Base-by-base conservation (phyloP, 805 yeast species). In the Pichia gijzeniarum region DNA sequence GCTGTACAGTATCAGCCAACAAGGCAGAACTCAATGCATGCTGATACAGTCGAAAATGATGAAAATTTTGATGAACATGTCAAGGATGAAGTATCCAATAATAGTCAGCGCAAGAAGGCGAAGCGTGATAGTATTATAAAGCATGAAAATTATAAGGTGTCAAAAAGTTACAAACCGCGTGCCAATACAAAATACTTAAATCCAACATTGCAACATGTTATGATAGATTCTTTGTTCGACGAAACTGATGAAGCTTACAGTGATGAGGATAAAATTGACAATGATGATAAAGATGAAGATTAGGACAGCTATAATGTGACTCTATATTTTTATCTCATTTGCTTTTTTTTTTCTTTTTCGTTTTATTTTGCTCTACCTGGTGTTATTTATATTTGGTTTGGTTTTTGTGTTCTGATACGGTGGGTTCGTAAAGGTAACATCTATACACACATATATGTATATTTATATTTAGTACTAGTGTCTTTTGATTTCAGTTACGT, bases 171-270 rank as follows among this genome's bases (percentile, higher is more conserved):
- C n/a, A 35, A 27, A 19, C 18, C 12, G 18, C 21, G 27, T 8
- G 19, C 32, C 18, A 40, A 37, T 19, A 41, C 19, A 35, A 45
- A 28, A 31, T 47, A 49, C 38, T 40, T 48, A 27, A 50, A 46
- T 48, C 51, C 61, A 40, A 27, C 60, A n/a, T 44, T 49, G 33
- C 47, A 53, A 21, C 51, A 49, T 48, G 49, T 43, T 14, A 46
- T 44, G 34, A 16, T 48, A 5, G 53, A 48, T 20, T 44, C 43
- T 32, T 20, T 44, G 2, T 39, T 41, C 41, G 47, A 44, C 21
- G 49, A 46, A 17, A 41, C 25, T 14, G 38, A 35, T 12, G 41
- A 38, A 20, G 8, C 18, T 12, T 13, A 18, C 33, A 30, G 33
- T 25, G 41, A 38, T 32, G 38, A 35, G 17, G 18, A 31, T 8